Evolutionary conservation across 441 rosid species (phyloP), one percentile per base, ranked within the genome.

Genomic region (Erodium texanum): DNA sequence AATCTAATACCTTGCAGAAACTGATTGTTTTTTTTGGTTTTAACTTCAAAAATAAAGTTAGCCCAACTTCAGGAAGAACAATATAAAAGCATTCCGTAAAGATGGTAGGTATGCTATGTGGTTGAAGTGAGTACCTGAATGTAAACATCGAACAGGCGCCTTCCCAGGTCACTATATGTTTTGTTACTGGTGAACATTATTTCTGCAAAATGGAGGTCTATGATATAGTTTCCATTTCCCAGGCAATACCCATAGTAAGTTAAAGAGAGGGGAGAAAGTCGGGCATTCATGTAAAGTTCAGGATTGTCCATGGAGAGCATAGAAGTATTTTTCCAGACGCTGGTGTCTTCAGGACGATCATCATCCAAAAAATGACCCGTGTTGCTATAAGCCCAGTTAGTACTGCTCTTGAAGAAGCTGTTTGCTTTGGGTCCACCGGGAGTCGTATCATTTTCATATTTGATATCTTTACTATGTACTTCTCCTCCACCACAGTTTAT

Each of bases 201-300:
- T 73, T 88, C 94, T 15, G 87, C 85, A 58, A 88, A 88, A 66
- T 88, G 87, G 71, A 86, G 95, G 23, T 36, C 74, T 54, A 85
- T 80, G 0, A 78, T 81, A 77, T 89, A 85, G 68, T 20, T 80
- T 59, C 87, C 95, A 24, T 71, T 7, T 56, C 24, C 69, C 66
- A 86, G 59, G 69, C 92, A 89, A 2, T 77, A 77, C 0, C 79
- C 86, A 48, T 85, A 84, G 69, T 84, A 89, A 50, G 87, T 81
- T 24, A 89, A 76, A 22, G 90, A 85, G 50, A 76, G 38, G 24
- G 92, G 79, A 23, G 90, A 82, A 71, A 77, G 73, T 18, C 87
- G 85, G 0, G 89, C 93, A 0, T 22, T 10, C 67, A 52, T 79
- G 77, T 83, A 87, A 3, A 87, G 71, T 14, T 63, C 22, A 19